Evolutionary conservation across 257 asterid genomes (phyloP), one percentile per base, ranked within the genome.

Genomic region (Osmanthus fragrans): DNA sequence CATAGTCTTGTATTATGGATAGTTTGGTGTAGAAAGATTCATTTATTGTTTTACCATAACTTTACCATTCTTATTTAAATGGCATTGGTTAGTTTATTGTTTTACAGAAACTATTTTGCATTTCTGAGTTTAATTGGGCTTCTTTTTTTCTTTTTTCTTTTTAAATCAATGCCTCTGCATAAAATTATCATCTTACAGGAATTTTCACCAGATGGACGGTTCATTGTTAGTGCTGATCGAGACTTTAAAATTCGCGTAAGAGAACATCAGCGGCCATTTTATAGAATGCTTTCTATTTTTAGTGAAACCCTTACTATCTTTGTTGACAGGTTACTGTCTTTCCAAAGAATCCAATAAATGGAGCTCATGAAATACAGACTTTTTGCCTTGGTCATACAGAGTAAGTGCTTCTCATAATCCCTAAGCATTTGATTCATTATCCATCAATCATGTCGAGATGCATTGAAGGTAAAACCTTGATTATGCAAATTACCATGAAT

Each of bases 351-450:
- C 97, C 96, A 27, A 73, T 91, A 72, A 76, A 86, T 80, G 98
- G 98, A 76, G 92, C 93, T 71, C 97, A 91, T 77, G 98, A 90
- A 84, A 93, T 96, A 77, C 97, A 92, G 30, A 87, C 92, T 42
- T 93, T 92, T 87, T 96, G 99, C 86, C 97, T 96, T 70, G 96
- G 97, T 77, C 99, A 96, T 87, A 89, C 97, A 45, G 97, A 90
- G 98, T 92, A 82, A 87, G 96, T 82, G 42, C 70, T 72, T 75
- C 82, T 60, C 45, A 36, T 60, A 11, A 23, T 67, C 30, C 19
- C 69, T 63, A 23, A 23, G 69, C 36, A 23, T 27, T 71, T 80
- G 73, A 30, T 33, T 40, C 66, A 63, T 49, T 64, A 60, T 40
- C 25, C 40, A n/a, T 51, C 23, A 16, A 60, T 29, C 21, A 29